A percentile compares a stretch with the other conserved stretches of the same genome.
These are phyloP conservation scores for Penicillium aurantiogriseum DNA, from an alignment of 2,329 filamentous ascomycete species.

Conservation along the genomic window DNA sequence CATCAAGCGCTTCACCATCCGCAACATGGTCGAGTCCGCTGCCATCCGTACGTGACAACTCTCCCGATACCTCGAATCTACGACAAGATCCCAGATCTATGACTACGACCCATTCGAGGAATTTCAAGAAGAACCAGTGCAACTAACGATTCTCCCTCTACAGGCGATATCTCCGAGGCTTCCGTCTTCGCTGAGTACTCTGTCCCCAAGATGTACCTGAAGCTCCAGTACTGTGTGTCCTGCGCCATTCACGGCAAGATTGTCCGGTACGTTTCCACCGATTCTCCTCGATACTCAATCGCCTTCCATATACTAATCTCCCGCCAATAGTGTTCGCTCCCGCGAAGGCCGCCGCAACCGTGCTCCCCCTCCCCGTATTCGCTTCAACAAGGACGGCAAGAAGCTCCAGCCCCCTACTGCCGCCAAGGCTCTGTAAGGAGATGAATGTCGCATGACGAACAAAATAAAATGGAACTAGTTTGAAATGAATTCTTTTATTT, in stretches of 20 bases:
- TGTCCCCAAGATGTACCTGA: conserved; percentile 99
- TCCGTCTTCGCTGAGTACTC: conserved; percentile 99
- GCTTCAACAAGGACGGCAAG: conserved; percentile 99
- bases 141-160: conserved; percentile 14
- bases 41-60: conserved; percentile 82
- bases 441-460: conserved; percentile 28
- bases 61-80: conserved; percentile 8
- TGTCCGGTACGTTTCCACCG: conserved; percentile 77
- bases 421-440: conserved; percentile 58
- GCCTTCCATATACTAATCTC: conserved; percentile 8
- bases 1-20: conserved; percentile 99
- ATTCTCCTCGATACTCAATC: background rate
- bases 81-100: background rate
- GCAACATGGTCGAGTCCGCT: conserved; percentile 99
- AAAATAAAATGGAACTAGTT: conserved; percentile 39
- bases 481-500: conserved; percentile 40
- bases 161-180: conserved; percentile 99
- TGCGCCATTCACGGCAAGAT: conserved; percentile 99
- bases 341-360: conserved; percentile 97
- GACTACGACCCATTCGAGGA: background rate
- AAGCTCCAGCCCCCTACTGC: conserved; percentile 89
- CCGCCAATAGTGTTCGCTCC: conserved; percentile 78
- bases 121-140: background rate
- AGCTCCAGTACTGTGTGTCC: conserved; percentile 99
- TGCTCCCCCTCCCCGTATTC: conserved; percentile 92